Evolutionary conservation across 306 rosid species (phyloP).

Genomic region (Fragaria vesca): DNA sequence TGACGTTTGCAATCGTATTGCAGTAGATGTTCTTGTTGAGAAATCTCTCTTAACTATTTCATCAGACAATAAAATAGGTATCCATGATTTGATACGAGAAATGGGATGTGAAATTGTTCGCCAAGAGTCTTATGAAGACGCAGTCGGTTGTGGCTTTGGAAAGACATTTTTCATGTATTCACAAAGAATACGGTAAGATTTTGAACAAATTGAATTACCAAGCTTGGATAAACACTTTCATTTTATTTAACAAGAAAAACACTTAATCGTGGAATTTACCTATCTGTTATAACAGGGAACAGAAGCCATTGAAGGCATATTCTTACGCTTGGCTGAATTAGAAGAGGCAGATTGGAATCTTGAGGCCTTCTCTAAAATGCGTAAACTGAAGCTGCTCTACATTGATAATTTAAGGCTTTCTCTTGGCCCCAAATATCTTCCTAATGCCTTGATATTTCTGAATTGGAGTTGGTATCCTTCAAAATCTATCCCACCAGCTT

Average conservation of each 20-base stretch:
- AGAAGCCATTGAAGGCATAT: background rate
- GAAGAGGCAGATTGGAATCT: background rate
- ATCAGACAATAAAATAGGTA: background rate
- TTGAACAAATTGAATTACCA: background rate
- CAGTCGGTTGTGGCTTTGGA: constrained; percentile 21
- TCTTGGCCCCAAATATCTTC: background rate
- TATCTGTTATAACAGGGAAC: constrained; percentile 3
- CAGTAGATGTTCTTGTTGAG: constrained; percentile 30
- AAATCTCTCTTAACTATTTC: constrained; percentile 33
- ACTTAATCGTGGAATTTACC: background rate
- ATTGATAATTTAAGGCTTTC: background rate
- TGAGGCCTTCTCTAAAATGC: background rate
- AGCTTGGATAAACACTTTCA: background rate
- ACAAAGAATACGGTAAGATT: constrained; percentile 19
- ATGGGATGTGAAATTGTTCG: constrained; percentile 33
- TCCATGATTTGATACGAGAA: constrained; percentile 38
- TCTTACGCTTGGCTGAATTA: background rate
- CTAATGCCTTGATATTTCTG: background rate
- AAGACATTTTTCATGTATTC: constrained; percentile 29
- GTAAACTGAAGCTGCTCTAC: background rate
- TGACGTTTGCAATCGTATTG: constrained; percentile 3
- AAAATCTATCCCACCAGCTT: constrained; percentile 3
- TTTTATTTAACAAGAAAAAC: background rate
- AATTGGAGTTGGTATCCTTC: constrained; percentile 8
- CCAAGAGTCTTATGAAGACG: constrained; percentile 1